Percentiles rank a stretch among this genome's conserved stretches.
phyloP scores from a whole-genome alignment of 2,329 filamentous ascomycete species.

The Fusarium drepaniforme region DNA sequence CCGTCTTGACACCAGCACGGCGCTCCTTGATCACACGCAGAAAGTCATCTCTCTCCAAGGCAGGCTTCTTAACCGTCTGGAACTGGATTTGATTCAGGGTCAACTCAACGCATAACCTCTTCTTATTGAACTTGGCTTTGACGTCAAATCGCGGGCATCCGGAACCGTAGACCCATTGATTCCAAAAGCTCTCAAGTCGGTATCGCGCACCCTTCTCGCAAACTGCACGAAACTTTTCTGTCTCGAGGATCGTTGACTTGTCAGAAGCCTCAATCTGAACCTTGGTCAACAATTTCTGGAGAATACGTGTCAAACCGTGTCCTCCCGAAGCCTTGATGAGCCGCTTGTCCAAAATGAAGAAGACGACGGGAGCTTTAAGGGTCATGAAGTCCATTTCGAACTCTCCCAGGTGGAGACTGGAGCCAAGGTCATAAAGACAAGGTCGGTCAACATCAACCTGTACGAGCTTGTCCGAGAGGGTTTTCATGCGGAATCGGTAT shows the following conservation, averaged over 20 bases:
- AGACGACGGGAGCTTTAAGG: slow-evolving; percentile 88
- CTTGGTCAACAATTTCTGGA: slow-evolving; percentile 87
- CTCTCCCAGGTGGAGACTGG: slow-evolving; percentile 80
- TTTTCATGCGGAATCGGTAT: slow-evolving; percentile 90
- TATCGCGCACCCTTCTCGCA: slow-evolving; percentile 92
- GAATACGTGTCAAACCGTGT: slow-evolving; percentile 86
- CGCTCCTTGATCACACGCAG: slow-evolving; percentile 88
- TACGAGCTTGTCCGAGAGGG: slow-evolving; percentile 83
- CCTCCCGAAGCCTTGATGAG: slow-evolving; percentile 86
- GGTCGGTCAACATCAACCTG: slow-evolving; percentile 86
- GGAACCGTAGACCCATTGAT: slow-evolving; percentile 89
- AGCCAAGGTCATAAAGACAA: slow-evolving; percentile 84
- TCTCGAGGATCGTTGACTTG: slow-evolving; percentile 79
- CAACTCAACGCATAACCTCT: slow-evolving; percentile 94
- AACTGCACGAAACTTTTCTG: slow-evolving; percentile 80
- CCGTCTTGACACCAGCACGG: slow-evolving; percentile 75
- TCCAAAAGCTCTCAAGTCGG: slow-evolving; percentile 90
- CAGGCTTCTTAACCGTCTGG: slow-evolving; percentile 55
- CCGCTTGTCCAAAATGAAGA: slow-evolving; percentile 93
- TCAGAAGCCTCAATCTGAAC: slow-evolving; percentile 75
- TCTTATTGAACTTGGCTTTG: slow-evolving; percentile 95
- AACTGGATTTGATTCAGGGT: slow-evolving; percentile 82
- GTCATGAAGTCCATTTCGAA: slow-evolving; percentile 93
- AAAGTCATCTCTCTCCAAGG: slow-evolving; percentile 80
- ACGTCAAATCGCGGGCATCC: slow-evolving; percentile 92